Evolutionary conservation across 2,329 filamentous ascomycete genomes (phyloP), one percentile per base, ranked within the genome.

Genomic region (Chrysoporthe austroafricana): DNA sequence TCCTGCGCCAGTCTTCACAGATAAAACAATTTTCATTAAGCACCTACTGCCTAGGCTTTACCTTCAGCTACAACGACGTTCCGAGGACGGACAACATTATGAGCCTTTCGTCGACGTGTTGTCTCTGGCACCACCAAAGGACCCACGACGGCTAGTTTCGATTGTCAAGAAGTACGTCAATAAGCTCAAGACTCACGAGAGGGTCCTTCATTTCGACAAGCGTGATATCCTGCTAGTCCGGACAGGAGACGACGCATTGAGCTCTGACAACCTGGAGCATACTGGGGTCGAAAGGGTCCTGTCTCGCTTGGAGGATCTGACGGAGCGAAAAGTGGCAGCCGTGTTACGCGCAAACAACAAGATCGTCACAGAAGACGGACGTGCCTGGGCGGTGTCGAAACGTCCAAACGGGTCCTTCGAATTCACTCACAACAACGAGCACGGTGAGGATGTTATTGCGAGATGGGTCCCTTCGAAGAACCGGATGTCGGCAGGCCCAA

Each of bases 91-190:
- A 4, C 63, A 21, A 8, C 66, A 67, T 26, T 64, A 48, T 39
- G 36, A 32, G 32, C 66, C 66, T 3, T 62, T 46, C 11, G 26
- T 67, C 14, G 66, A 67, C 34, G 66, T 67, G 16, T 26, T 67
- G 44, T 67, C 66, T 3, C 52, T 67, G 8, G 62, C 66, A 14
- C 56, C 66, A 3, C 66, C 62, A 18, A 61, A 56, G 14, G 66
- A 65, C 34, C 66, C 66, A 21, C 57, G 59, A 16, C n/a, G 66
- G n/a, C n/a, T 67, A 14, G 66, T 64, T 8, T 67, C 66, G 7
- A 56, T 62, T 14, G 21, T 67, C 3, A 67, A 60, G n/a, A 59
- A 52, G 46, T 46, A 39, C 26, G n/a, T 64, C 63, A 65, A 65
- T 36, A 62, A 61, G 62, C 16, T 58, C 21, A 16, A 48, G 46